phyloP scores from a whole-genome alignment of 129 eudicot species.

The Flaveria sonorensis region DNA sequence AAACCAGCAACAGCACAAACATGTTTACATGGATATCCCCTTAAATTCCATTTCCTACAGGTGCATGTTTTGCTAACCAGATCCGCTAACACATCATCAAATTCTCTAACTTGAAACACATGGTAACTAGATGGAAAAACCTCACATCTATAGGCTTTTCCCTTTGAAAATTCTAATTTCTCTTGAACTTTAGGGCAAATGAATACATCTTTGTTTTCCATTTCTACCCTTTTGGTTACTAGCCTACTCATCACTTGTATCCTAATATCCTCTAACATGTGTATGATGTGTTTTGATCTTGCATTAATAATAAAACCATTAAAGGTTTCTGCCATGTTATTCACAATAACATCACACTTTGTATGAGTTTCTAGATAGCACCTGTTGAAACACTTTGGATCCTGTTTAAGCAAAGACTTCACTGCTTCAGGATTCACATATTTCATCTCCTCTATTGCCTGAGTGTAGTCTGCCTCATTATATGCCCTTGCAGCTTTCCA shows the following conservation, averaged over 20 bases:
- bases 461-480: no score
- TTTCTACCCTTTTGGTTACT: no score
- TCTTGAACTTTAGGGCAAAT: not conserved
- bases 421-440: no score
- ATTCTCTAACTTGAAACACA: not conserved
- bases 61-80: not conserved
- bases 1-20: not conserved
- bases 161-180: not conserved
- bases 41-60: not conserved
- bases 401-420: no score
- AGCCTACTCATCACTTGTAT: no score
- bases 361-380: not conserved
- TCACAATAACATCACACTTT: not conserved
- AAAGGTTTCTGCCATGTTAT: not conserved
- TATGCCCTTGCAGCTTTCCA: no score
- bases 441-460: no score
- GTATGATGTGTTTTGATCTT: no score
- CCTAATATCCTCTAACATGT: no score
- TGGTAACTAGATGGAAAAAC: not conserved
- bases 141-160: not conserved
- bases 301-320: not conserved
- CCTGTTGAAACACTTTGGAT: not conserved
- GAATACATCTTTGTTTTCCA: no score
- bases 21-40: not conserved
- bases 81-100: not conserved